Percentiles rank a stretch among this genome's conserved stretches.
phyloP scores from a whole-genome alignment of 768 basidiomycete genomes.

The Mycena amicta region DNA sequence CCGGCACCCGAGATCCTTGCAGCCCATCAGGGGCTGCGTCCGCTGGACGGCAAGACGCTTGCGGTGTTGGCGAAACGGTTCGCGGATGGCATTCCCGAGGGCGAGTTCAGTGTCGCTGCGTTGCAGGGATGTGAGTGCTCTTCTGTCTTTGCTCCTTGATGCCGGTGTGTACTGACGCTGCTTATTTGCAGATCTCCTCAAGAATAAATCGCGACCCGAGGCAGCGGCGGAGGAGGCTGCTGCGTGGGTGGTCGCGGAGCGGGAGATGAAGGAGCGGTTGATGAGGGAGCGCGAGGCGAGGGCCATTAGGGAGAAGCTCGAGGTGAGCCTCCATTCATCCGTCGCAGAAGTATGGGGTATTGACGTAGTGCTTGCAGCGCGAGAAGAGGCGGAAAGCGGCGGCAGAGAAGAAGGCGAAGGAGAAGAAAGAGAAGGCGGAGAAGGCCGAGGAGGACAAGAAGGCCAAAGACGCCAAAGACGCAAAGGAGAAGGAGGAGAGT shows the following conservation, averaged over 20 bases:
- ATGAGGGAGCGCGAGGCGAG: constrained; percentile 73
- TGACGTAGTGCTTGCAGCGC: constrained; percentile 30
- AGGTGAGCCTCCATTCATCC: constrained; percentile 41
- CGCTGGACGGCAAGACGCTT: constrained; percentile 65
- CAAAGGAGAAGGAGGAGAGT: constrained; percentile 51
- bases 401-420: constrained; percentile 58
- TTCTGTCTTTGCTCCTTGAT: constrained; percentile 24
- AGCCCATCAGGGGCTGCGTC: constrained; percentile 63
- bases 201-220: constrained; percentile 84
- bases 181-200: constrained; percentile 65
- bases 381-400: constrained; percentile 58
- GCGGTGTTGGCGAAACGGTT: constrained; percentile 75
- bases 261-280: constrained; percentile 73
- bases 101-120: constrained; percentile 87
- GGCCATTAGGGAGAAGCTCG: constrained; percentile 65
- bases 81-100: constrained; percentile 80
- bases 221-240: constrained; percentile 66
- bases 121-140: constrained; percentile 82
- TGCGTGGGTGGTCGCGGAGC: constrained; percentile 75
- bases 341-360: neutral
- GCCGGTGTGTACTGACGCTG: constrained; percentile 18
- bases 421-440: constrained; percentile 67
- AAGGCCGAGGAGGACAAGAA: constrained; percentile 55
- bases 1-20: constrained; percentile 60
- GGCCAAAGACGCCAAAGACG: constrained; percentile 54